phyloP scores from a whole-genome alignment of 2,329 filamentous ascomycete species.

The Fusarium sambucinum region DNA sequence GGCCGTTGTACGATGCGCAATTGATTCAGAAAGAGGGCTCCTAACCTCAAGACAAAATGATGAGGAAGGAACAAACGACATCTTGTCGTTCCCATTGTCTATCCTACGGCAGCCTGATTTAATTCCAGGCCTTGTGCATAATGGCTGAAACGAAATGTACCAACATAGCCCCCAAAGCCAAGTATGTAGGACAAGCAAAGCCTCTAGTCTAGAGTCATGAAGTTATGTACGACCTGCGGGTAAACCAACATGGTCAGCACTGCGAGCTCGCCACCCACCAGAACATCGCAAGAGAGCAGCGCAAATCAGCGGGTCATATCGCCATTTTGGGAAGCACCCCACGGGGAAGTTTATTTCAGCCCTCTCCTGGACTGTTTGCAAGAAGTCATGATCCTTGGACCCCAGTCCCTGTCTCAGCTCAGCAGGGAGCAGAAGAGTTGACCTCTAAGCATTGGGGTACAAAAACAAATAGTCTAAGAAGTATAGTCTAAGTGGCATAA shows the following conservation, averaged over 20 bases:
- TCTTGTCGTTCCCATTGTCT: neutral
- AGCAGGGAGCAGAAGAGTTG: too few species aligned
- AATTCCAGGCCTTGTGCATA: neutral
- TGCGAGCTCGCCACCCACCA: neutral
- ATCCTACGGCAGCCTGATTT: neutral
- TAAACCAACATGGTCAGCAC: neutral
- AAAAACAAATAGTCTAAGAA: too few species aligned
- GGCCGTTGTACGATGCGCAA: too few species aligned
- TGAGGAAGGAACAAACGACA: neutral
- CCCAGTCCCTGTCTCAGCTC: neutral
- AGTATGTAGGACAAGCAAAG: constrained; percentile 12
- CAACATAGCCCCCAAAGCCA: neutral
- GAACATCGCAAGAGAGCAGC: neutral
- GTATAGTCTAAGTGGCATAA: too few species aligned
- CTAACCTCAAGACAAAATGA: neutral
- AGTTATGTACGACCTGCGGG: neutral
- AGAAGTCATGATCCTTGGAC: neutral
- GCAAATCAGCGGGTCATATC: neutral
- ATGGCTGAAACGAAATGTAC: constrained; percentile 3
- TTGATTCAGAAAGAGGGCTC: neutral
- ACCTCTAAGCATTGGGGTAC: too few species aligned
- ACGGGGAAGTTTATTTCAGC: constrained; percentile 18
- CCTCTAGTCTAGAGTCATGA: constrained; percentile 12
- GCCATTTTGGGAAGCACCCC: neutral
- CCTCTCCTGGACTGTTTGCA: neutral